A percentile compares a stretch with the other conserved stretches of the same genome.
Conservation (phyloP, 1,139 yeast genomes). For the Tardiomyces depauwii region DNA sequence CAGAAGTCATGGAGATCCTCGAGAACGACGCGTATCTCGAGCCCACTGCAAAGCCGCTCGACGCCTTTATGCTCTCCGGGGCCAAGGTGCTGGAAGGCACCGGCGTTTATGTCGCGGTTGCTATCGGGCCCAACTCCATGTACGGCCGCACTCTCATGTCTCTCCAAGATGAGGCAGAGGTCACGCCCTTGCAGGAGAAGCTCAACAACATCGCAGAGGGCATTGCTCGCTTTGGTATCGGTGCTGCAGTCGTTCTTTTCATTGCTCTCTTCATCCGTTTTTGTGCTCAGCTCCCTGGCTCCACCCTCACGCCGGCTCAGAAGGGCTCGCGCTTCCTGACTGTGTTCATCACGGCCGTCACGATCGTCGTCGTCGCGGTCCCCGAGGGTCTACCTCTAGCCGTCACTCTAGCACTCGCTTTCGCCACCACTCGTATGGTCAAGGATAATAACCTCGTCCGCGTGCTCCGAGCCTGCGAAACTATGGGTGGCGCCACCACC, state of each 20-base stretch:
- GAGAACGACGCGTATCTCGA: conserved; percentile 11
- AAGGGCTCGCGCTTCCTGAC: conserved; percentile 80
- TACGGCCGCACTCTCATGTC: conserved; percentile 89
- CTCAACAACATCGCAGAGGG: conserved; percentile 80
- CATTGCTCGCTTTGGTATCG: conserved; percentile 84
- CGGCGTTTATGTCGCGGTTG: conserved; percentile 78
- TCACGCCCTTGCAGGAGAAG: conserved; percentile 82
- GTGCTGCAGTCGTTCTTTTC: conserved; percentile 73
- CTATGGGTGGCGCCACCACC: conserved; percentile 98
- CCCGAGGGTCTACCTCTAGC: conserved; percentile 98
- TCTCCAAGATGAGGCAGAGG: conserved; percentile 60
- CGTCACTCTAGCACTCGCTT: conserved; percentile 89
- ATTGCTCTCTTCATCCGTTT: conserved; percentile 69
- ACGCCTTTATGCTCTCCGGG: conserved; percentile 87
- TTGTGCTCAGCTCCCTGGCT: conserved; percentile 50
- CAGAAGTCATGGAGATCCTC: conserved; percentile 31
- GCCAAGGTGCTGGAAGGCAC: conserved; percentile 76
- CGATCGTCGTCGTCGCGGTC: conserved; percentile 92
- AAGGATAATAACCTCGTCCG: conserved; percentile 94
- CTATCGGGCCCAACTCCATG: conserved; percentile 80
- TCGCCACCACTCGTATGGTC: conserved; percentile 97
- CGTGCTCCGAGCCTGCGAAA: conserved; percentile 87
- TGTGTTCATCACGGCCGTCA: conserved; percentile 81
- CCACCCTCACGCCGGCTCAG: conserved; percentile 44
- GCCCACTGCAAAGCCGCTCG: conserved; percentile 34